Percentiles rank a stretch among this genome's conserved stretches.
Evolutionary conservation across 129 eudicot genomes (phyloP).

Genomic region (Artemisia argyi): DNA sequence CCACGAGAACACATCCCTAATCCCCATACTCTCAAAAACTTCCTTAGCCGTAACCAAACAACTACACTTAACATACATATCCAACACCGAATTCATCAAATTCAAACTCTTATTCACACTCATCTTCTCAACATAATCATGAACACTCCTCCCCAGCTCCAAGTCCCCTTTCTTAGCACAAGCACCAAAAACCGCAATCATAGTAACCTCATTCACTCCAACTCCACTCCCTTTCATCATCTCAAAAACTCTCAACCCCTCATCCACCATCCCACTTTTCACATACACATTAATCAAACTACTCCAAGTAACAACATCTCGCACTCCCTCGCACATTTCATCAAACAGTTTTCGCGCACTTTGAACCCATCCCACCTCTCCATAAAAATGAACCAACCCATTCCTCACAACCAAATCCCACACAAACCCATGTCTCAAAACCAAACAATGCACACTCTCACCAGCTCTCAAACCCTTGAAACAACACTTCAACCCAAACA

Average conservation of each 20-base stretch:
- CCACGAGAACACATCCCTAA: constrained; percentile 66
- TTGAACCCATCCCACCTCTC: constrained; percentile 36
- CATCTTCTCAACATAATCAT: constrained; percentile 32
- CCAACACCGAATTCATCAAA: constrained; percentile 61
- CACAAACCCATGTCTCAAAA: constrained; percentile 58
- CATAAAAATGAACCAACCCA: constrained; percentile 61
- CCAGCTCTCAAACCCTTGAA: constrained; percentile 37
- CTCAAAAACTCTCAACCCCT: constrained; percentile 50
- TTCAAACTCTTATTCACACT: constrained; percentile 36
- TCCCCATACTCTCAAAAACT: constrained; percentile 53
- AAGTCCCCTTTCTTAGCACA: constrained; percentile 67
- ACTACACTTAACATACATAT: constrained; percentile 77
- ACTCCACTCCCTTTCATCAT: constrained; percentile 49
- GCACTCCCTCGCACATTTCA: constrained; percentile 34
- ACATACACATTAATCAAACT: constrained; percentile 64
- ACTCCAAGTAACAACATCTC: constrained; percentile 79
- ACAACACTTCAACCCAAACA: constrained; percentile 64
- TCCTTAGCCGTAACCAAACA: constrained; percentile 47
- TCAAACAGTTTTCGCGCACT: constrained; percentile 51
- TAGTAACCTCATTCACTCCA: constrained; percentile 61
- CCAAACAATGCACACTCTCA: constrained; percentile 44
- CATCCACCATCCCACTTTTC: constrained; percentile 48
- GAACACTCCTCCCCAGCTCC: constrained; percentile 40
- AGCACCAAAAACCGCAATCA: constrained; percentile 56
- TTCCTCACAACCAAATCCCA: constrained; percentile 57